A percentile compares a stretch with the other conserved stretches of the same genome.
Conservation (phyloP, 2,329 filamentous ascomycete genomes). For the Aspergillus proliferans region DNA sequence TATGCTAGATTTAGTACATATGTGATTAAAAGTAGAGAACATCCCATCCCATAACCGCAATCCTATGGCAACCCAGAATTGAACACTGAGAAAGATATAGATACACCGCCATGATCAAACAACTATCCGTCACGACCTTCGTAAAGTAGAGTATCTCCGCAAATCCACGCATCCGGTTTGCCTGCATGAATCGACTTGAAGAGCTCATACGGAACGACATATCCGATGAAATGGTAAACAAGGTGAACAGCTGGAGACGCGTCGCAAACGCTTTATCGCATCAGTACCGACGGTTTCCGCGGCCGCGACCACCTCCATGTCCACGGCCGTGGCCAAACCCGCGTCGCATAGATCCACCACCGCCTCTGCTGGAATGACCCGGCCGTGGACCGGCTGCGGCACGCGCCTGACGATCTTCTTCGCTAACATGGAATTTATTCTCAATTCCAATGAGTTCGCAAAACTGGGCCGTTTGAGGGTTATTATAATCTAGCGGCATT, state of each 20-base stretch:
- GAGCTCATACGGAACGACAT: neutral
- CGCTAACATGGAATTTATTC: conserved; percentile 68
- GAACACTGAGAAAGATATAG: neutral
- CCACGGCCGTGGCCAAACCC: conserved; percentile 16
- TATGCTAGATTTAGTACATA: too few relatives aligned
- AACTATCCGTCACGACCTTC: neutral
- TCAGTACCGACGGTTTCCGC: conserved; percentile 1
- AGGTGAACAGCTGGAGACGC: neutral
- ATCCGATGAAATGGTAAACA: neutral
- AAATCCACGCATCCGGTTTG: neutral
- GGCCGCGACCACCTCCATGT: neutral
- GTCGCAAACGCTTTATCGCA: neutral
- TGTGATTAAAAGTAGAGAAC: too few relatives aligned
- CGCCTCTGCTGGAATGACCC: conserved; percentile 17
- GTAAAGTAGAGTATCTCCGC: neutral
- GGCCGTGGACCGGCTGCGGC: conserved; percentile 53
- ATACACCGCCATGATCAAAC: neutral
- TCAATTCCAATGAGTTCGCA: conserved; percentile 70
- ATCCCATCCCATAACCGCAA: too few relatives aligned
- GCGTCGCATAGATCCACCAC: conserved; percentile 16
- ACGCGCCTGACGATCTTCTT: conserved; percentile 61
- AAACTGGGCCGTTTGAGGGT: conserved; percentile 76
- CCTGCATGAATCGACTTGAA: neutral
- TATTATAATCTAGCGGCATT: conserved; percentile 76
- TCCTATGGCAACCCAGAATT: too few relatives aligned